A percentile compares a stretch with the other conserved stretches of the same genome.
These are phyloP conservation scores for Phytophthora cajani DNA, from an alignment of 352 stramenopile species.

Conservation along the genomic window DNA sequence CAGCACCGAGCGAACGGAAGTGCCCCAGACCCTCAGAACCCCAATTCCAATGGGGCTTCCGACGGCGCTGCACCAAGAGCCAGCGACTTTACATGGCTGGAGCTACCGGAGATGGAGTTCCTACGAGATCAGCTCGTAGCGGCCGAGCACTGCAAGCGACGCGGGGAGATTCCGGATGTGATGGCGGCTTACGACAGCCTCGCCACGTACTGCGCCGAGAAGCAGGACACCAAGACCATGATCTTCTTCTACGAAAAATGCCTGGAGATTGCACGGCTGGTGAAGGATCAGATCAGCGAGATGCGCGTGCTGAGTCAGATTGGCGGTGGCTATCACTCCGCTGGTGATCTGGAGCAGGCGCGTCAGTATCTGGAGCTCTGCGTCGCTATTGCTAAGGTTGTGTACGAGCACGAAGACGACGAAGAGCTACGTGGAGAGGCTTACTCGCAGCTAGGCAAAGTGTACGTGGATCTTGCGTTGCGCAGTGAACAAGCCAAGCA, in stretches of 20 bases:
- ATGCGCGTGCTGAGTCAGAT: slow-evolving; percentile 89
- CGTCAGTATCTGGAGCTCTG: slow-evolving; percentile 85
- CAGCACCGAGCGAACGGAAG: slow-evolving; percentile 10
- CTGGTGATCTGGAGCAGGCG: slow-evolving; percentile 77
- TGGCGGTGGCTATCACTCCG: slow-evolving; percentile 77
- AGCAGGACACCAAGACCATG: slow-evolving; percentile 87
- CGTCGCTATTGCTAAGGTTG: slow-evolving; percentile 69
- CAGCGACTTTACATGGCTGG: slow-evolving; percentile 21
- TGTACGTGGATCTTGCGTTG: slow-evolving; percentile 76
- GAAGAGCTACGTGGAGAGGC: slow-evolving; percentile 57
- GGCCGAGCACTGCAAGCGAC: slow-evolving; percentile 89
- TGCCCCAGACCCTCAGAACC: slow-evolving; percentile 2
- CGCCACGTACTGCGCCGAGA: slow-evolving; percentile 74
- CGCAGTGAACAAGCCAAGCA: slow-evolving; percentile 46
- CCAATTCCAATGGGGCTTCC: neutral
- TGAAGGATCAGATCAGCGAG: slow-evolving; percentile 86
- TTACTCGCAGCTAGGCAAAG: slow-evolving; percentile 71
- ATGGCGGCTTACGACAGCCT: slow-evolving; percentile 88
- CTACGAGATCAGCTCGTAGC: slow-evolving; percentile 87
- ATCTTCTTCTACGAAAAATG: slow-evolving; percentile 96
- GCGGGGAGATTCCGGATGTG: slow-evolving; percentile 86
- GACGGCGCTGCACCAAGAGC: slow-evolving; percentile 4
- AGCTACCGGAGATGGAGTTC: slow-evolving; percentile 83
- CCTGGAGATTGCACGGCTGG: slow-evolving; percentile 89
- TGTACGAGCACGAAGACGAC: slow-evolving; percentile 79